Evolutionary conservation across 371 early-diverging fungal genomes (phyloP).

Genomic region (Lichtheimia ramosa): DNA sequence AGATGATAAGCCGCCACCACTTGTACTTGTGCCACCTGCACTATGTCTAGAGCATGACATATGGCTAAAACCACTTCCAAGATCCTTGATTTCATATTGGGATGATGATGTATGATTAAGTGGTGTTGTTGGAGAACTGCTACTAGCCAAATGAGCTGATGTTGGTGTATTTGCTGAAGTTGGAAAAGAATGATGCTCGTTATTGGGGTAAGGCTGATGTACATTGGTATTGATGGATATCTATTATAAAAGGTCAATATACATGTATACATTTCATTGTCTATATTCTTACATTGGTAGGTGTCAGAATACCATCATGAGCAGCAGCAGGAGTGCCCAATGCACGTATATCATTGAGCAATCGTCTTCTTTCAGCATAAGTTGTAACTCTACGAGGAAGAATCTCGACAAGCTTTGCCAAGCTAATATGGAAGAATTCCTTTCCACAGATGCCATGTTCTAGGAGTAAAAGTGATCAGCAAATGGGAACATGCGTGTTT

Average conservation of each 20-base stretch:
- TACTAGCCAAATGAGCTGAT: constrained; percentile 19
- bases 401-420: constrained; percentile 40
- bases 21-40: no score
- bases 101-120: constrained; percentile 16
- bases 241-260: constrained; percentile 4
- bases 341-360: constrained; percentile 44
- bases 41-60: no score
- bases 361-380: constrained; percentile 47
- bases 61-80: no score
- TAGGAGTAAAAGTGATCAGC: constrained; percentile 9
- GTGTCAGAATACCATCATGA: not conserved
- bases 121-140: constrained; percentile 26
- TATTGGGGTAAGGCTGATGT: constrained; percentile 10
- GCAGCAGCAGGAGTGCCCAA: constrained; percentile 18
- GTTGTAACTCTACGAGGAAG: constrained; percentile 46
- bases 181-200: constrained; percentile 14
- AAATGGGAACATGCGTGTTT: not conserved
- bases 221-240: constrained; percentile 29
- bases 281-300: constrained; percentile 8
- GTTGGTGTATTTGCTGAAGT: constrained; percentile 20
- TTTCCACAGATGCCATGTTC: constrained; percentile 37
- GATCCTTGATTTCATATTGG: no score
- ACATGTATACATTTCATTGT: not conserved
- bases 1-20: no score
- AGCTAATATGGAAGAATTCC: constrained; percentile 37